Conservation (phyloP, 768 basidiomycete genomes). For the Suillus tomentosus region DNA sequence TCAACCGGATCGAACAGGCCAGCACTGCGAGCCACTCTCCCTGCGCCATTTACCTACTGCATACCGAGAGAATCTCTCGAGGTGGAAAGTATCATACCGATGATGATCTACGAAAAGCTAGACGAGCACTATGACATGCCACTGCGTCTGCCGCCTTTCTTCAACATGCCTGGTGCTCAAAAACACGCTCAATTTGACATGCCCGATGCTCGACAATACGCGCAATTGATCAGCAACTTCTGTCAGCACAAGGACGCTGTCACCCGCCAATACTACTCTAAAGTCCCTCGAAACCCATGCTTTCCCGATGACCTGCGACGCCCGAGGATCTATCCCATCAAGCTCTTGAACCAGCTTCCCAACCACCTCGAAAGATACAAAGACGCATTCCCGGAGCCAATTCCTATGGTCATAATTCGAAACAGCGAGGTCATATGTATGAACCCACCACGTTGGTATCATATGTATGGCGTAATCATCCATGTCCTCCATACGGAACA, state of each 20-base stretch:
- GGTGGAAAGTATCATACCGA: neutral
- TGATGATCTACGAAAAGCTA: neutral
- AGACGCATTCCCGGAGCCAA: constrained; percentile 21
- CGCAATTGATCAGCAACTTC: neutral
- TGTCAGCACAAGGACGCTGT: neutral
- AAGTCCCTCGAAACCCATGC: neutral
- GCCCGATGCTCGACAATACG: neutral
- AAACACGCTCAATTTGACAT: neutral
- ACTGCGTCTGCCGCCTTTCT: neutral
- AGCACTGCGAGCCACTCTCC: neutral
- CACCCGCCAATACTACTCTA: neutral
- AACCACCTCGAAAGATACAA: constrained; percentile 12
- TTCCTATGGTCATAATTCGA: constrained; percentile 26
- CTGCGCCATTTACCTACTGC: constrained; percentile 30
- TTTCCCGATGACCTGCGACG: neutral
- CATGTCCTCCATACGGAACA: constrained; percentile 13
- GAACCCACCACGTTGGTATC: neutral
- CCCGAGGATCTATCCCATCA: constrained; percentile 17
- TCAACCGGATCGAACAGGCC: neutral
- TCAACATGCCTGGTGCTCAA: neutral
- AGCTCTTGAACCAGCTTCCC: constrained; percentile 17
- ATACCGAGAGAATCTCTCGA: neutral
- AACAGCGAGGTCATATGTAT: constrained; percentile 18
- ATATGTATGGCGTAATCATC: neutral
- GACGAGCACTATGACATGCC: neutral